A percentile compares a stretch with the other conserved stretches of the same genome.
phyloP scores from a whole-genome alignment of 2,329 filamentous ascomycete species.

The Canariomyces notabilis region DNA sequence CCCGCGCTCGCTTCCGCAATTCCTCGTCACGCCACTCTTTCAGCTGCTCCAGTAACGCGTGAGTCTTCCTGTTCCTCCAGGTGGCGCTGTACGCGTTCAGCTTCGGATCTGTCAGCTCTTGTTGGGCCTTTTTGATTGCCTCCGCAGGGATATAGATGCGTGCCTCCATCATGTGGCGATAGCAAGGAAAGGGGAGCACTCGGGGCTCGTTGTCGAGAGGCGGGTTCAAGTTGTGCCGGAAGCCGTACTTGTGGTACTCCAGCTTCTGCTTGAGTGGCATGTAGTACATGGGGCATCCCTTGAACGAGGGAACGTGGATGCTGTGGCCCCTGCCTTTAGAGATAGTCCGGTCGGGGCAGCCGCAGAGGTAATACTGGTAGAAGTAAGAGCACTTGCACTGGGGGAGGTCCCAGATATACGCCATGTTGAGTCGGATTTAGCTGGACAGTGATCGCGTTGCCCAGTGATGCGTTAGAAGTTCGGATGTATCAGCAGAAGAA shows the following conservation, averaged over 20 bases:
- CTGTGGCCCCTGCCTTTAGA: neutral
- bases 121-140: neutral
- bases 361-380: conserved; percentile 17
- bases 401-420: conserved; percentile 5
- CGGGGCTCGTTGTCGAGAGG: neutral
- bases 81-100: conserved; percentile 1
- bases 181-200: conserved; percentile 18
- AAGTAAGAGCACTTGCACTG: conserved; percentile 12
- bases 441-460: neutral
- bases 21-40: neutral
- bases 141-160: neutral
- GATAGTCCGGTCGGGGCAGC: conserved; percentile 11
- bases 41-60: neutral
- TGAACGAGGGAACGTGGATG: conserved; percentile 1
- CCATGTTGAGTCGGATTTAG: neutral
- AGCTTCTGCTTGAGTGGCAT: neutral
- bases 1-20: neutral
- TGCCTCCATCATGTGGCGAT: conserved; percentile 8
- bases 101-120: neutral
- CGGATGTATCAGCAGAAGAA: neutral
- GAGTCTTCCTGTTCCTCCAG: neutral
- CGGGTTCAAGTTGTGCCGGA: conserved; percentile 5
- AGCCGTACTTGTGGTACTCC: neutral
- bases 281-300: conserved; percentile 3
- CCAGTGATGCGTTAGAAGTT: neutral